Evolutionary conservation across 768 basidiomycete genomes (phyloP).

Genomic region (Pleurotus platypus): DNA sequence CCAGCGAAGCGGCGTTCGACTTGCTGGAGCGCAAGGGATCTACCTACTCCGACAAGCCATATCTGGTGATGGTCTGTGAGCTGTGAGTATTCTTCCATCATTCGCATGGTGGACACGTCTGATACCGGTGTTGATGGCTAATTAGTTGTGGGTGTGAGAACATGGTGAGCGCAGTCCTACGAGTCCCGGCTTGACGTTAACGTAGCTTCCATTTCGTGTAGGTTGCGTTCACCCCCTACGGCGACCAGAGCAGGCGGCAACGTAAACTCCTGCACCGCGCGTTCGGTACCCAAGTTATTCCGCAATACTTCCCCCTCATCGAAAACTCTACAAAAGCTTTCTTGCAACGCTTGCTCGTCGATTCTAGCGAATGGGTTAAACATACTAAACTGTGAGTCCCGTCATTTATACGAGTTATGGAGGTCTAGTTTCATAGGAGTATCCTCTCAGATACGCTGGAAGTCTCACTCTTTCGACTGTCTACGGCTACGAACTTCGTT

Average conservation of each 20-base stretch:
- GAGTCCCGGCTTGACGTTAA: neutral
- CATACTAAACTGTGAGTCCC: slow-evolving; percentile 10
- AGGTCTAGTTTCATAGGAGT: slow-evolving; percentile 19
- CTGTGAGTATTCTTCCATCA: slow-evolving; percentile 40
- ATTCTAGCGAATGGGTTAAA: slow-evolving; percentile 21
- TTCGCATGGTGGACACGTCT: too few relatives aligned
- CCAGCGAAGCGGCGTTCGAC: slow-evolving; percentile 53
- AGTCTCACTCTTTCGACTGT: slow-evolving; percentile 37
- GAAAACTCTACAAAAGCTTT: slow-evolving; percentile 54
- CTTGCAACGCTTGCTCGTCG: slow-evolving; percentile 49
- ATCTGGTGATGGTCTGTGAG: slow-evolving; percentile 66
- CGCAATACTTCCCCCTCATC: slow-evolving; percentile 55
- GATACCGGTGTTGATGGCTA: neutral
- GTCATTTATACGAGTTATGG: slow-evolving; percentile 22
- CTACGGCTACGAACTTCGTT: slow-evolving; percentile 40
- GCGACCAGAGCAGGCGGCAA: slow-evolving; percentile 59
- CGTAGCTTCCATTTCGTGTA: slow-evolving; percentile 2
- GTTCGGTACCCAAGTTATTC: slow-evolving; percentile 48
- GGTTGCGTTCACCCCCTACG: slow-evolving; percentile 53
- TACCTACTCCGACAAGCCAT: slow-evolving; percentile 74
- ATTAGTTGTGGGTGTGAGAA: slow-evolving; percentile 41
- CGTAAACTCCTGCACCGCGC: slow-evolving; percentile 66
- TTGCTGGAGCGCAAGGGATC: slow-evolving; percentile 67
- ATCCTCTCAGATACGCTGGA: slow-evolving; percentile 22
- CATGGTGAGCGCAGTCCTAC: slow-evolving; percentile 29